Evolutionary conservation across 352 stramenopile genomes (phyloP), one percentile per base, ranked within the genome.

Genomic region (Blastocystis sp.): DNA sequence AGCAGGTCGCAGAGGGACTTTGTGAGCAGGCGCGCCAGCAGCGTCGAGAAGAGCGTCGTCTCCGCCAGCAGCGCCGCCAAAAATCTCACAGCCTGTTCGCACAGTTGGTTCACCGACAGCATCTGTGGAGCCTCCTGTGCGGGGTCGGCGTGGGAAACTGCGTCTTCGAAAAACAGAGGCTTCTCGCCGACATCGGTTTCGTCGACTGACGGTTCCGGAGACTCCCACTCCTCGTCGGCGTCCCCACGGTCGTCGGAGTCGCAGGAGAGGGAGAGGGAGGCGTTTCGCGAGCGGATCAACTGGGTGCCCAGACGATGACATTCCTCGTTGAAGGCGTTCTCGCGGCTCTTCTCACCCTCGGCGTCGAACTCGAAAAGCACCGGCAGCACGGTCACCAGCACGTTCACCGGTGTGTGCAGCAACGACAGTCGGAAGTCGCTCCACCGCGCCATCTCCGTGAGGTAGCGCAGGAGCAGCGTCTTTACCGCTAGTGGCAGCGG

Each of bases 251-350:
- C 7, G 40, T 81, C 69, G 1, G 67, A 78, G 16, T 32, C 48
- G n/a, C 57, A 38, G n/a, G 69, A 81, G 32, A 40, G 27, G 40
- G 44, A 63, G 36, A 81, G n/a, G 0, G 69, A 81, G 16, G 69
- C 61, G n/a, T 14, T 7, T 38, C 69, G 42, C 21, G 46, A 65
- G 6, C 44, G 8, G 36, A 27, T 40, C 16, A 81, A n/a, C 69
- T 32, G 16, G 29, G 24, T 14, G 24, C 44, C 46, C 34, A 81
- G 34, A 7, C 69, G 69, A 18, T 49, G n/a, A 40, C 69, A 81
- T 44, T 81, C 44, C 27, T 81, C 69, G 40, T 81, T 81, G 46
- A 81, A 42, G 11, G 53, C 48, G 18, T 64, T 38, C 69, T 81
- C 69, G 21, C 46, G 21, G 0, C 21, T 59, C 29, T 81, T 42